Conservation (phyloP, 2,329 filamentous ascomycete genomes). For the Nigrograna mackinnonii region DNA sequence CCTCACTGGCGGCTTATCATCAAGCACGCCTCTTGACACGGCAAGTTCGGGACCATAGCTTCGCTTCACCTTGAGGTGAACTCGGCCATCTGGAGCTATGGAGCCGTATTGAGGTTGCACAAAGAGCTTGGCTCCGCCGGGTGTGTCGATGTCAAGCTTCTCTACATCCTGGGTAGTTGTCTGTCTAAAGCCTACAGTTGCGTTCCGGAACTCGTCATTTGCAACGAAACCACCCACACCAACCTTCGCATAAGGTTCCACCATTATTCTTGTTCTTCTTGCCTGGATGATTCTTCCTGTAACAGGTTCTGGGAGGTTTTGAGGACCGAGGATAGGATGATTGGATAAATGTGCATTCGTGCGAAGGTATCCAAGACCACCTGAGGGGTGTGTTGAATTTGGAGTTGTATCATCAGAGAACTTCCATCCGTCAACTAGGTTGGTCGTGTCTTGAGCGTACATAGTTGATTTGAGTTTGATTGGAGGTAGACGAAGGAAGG, state of each 20-base stretch:
- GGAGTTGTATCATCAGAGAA: conserved; percentile 41
- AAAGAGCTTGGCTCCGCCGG: conserved; percentile 58
- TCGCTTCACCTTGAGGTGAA: conserved; percentile 29
- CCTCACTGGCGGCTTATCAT: conserved; percentile 25
- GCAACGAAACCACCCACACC: conserved; percentile 51
- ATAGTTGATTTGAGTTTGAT: conserved; percentile 28
- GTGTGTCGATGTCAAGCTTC: conserved; percentile 44
- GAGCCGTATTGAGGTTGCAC: conserved; percentile 50
- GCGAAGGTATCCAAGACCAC: conserved; percentile 64
- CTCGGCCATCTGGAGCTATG: conserved; percentile 32
- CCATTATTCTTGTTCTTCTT: conserved; percentile 11
- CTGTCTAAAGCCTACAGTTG: conserved; percentile 26
- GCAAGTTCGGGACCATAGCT: conserved; percentile 21
- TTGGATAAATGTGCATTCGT: conserved; percentile 60
- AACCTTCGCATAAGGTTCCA: conserved; percentile 36
- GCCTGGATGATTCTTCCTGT: conserved; percentile 60
- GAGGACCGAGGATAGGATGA: conserved; percentile 64
- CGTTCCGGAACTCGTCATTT: conserved; percentile 39
- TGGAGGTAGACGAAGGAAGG: conserved; percentile 61
- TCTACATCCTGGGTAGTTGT: conserved; percentile 22
- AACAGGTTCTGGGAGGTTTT: conserved; percentile 55
- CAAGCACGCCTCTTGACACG: conserved; percentile 27
- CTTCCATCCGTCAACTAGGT: conserved; percentile 28
- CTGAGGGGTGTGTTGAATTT: conserved; percentile 67
- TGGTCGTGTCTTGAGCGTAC: conserved; percentile 24